Evolutionary conservation across 2,329 filamentous ascomycete genomes (phyloP).

Genomic region (Chalara sp.): DNA sequence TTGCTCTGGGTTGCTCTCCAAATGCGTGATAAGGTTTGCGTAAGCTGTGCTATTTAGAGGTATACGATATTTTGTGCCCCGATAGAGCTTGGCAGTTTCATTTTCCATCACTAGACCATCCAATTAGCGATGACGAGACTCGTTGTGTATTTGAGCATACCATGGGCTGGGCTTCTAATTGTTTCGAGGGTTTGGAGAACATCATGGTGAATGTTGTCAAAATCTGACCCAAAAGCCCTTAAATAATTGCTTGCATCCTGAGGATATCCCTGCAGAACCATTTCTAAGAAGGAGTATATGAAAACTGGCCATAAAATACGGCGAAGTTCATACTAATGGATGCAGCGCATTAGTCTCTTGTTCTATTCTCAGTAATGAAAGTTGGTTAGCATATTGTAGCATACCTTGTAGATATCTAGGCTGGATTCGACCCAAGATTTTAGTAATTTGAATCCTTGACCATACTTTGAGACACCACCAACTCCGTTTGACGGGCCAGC

Average conservation of each 20-base stretch:
- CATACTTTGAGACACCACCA: slow-evolving; percentile 68
- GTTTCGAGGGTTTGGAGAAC: slow-evolving; percentile 71
- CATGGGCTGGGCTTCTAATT: slow-evolving; percentile 69
- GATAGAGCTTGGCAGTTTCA: slow-evolving; percentile 71
- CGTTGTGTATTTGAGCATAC: background rate
- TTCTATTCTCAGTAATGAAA: slow-evolving; percentile 10
- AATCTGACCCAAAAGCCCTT: slow-evolving; percentile 56
- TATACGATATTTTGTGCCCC: slow-evolving; percentile 80
- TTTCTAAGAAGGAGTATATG: slow-evolving; percentile 82
- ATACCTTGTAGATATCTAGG: slow-evolving; percentile 86
- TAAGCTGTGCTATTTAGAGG: slow-evolving; percentile 83
- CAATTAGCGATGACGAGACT: too few relatives aligned
- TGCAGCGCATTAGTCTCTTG: too few relatives aligned
- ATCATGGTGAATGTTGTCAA: slow-evolving; percentile 72
- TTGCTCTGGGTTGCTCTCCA: slow-evolving; percentile 32
- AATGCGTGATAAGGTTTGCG: slow-evolving; percentile 75
- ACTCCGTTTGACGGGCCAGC: slow-evolving; percentile 41
- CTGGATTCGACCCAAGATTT: slow-evolving; percentile 85
- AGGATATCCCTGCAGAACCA: slow-evolving; percentile 65
- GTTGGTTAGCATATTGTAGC: slow-evolving; percentile 10
- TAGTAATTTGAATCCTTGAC: slow-evolving; percentile 65
- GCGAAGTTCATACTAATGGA: slow-evolving; percentile 67
- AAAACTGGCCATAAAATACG: slow-evolving; percentile 91
- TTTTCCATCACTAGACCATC: slow-evolving; percentile 56
- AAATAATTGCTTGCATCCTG: slow-evolving; percentile 72